Evolutionary conservation across 2,329 filamentous ascomycete genomes (phyloP).

Genomic region (Didymella pinodella): DNA sequence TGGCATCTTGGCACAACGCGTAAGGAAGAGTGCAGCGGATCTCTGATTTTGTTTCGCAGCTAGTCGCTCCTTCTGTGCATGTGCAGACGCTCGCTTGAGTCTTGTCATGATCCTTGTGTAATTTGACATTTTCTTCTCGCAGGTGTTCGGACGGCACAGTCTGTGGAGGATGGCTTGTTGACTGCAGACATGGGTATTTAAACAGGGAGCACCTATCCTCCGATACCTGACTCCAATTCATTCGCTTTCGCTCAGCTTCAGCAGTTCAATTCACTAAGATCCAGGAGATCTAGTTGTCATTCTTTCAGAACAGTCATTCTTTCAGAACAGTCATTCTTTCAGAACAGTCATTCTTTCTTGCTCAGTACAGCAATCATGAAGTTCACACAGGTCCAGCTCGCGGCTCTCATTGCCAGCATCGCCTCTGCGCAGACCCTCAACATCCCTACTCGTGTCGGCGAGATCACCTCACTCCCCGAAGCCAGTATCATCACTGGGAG

Average conservation of each 20-base stretch:
- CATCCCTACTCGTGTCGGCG: constrained; percentile 43
- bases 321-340: constrained; percentile 9
- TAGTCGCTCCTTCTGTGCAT: constrained; percentile 7
- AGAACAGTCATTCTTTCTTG: not conserved
- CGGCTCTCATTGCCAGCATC: constrained; percentile 35
- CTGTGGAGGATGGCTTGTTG: not conserved
- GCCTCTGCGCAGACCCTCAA: constrained; percentile 43
- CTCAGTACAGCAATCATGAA: constrained; percentile 25
- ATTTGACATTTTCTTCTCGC: constrained; percentile 1
- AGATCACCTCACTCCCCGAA: constrained; percentile 38
- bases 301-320: not conserved
- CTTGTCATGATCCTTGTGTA: constrained; percentile 9
- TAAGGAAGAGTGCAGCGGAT: constrained; percentile 7
- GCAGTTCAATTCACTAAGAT: constrained; percentile 1
- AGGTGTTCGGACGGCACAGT: not conserved
- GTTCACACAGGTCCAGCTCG: constrained; percentile 30
- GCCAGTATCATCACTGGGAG: constrained; percentile 35
- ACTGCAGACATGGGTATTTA: constrained; percentile 1
- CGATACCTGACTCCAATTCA: not conserved
- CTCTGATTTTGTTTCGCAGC: not conserved
- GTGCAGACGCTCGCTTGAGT: not conserved
- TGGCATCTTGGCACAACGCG: constrained; percentile 10
- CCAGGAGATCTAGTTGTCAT: constrained; percentile 16
- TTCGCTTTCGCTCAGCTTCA: not conserved
- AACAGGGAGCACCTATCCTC: not conserved